Percentiles rank a stretch among this genome's conserved stretches.
Evolutionary conservation across 1,139 yeast species (phyloP).

Genomic region (Debaryomyces fabryi): DNA sequence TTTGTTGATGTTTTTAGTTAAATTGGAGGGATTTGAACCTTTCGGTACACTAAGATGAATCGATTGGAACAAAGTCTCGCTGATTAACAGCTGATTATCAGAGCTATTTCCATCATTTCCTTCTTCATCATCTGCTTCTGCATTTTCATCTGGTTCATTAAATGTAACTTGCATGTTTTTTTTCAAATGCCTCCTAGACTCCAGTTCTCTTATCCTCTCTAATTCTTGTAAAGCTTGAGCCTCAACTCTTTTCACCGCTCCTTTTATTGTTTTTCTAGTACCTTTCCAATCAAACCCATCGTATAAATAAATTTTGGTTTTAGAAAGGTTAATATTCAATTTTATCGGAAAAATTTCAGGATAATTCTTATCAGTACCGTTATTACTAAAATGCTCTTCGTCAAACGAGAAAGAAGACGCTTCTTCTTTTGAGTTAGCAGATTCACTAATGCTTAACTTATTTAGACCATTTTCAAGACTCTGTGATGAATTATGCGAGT

Average conservation of each 20-base stretch:
- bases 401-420: slow-evolving; percentile 24
- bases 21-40: slow-evolving; percentile 46
- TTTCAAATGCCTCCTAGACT: background rate
- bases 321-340: slow-evolving; percentile 38
- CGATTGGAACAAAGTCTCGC: slow-evolving; percentile 73
- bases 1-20: slow-evolving; percentile 58
- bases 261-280: slow-evolving; percentile 66
- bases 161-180: slow-evolving; percentile 9
- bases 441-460: slow-evolving; percentile 2
- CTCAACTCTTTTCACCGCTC: slow-evolving; percentile 66
- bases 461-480: slow-evolving; percentile 2
- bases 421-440: background rate
- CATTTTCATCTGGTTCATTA: background rate
- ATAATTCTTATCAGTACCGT: slow-evolving; percentile 8
- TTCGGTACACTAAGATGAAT: slow-evolving; percentile 68
- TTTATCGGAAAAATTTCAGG: slow-evolving; percentile 29
- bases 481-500: slow-evolving; percentile 7
- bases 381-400: slow-evolving; percentile 50
- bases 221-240: slow-evolving; percentile 33
- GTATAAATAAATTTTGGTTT: slow-evolving; percentile 56
- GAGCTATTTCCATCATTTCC: slow-evolving; percentile 12
- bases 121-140: slow-evolving; percentile 16
- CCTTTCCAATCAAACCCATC: slow-evolving; percentile 96
- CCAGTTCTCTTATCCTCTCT: slow-evolving; percentile 16
- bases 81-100: slow-evolving; percentile 29